Percentiles rank a stretch among this genome's conserved stretches.
Conservation (phyloP, 768 basidiomycete species). For the Collybiopsis luxurians region DNA sequence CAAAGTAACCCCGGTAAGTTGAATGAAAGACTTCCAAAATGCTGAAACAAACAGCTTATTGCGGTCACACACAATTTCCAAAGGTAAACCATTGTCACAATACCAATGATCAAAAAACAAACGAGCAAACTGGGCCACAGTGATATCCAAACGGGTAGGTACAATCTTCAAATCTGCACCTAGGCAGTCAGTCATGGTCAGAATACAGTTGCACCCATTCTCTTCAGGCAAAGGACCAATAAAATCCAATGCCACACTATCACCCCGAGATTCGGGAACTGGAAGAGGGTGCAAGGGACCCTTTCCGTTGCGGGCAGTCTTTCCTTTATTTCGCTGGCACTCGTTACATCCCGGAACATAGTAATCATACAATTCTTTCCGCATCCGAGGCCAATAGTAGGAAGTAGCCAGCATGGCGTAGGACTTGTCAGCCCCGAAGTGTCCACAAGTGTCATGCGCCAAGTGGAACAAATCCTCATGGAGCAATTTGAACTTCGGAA, state of each 20-base stretch:
- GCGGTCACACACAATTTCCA: conserved; percentile 23
- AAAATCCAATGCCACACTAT: conserved; percentile 13
- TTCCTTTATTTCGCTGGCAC: background rate
- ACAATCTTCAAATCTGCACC: background rate
- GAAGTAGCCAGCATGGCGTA: conserved; percentile 7
- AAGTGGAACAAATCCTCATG: background rate
- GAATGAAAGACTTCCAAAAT: conserved; percentile 25
- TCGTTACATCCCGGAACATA: conserved; percentile 19
- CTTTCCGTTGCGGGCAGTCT: background rate
- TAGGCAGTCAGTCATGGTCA: conserved; percentile 12
- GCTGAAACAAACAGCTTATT: conserved; percentile 26
- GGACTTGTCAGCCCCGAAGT: conserved; percentile 12
- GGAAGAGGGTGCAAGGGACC: conserved; percentile 4
- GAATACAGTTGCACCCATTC: conserved; percentile 17
- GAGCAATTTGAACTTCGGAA: background rate
- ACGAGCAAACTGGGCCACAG: conserved; percentile 9
- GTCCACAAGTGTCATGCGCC: background rate
- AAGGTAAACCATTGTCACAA: conserved; percentile 24
- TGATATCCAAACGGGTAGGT: conserved; percentile 4
- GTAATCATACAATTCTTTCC: conserved; percentile 14
- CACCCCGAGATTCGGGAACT: background rate
- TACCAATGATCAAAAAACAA: conserved; percentile 20
- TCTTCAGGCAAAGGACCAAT: conserved; percentile 19
- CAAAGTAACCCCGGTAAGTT: conserved; percentile 20
- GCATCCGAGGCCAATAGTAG: conserved; percentile 19